phyloP scores from a whole-genome alignment of 148 eudicot genomes.

The Cornus suecica region DNA sequence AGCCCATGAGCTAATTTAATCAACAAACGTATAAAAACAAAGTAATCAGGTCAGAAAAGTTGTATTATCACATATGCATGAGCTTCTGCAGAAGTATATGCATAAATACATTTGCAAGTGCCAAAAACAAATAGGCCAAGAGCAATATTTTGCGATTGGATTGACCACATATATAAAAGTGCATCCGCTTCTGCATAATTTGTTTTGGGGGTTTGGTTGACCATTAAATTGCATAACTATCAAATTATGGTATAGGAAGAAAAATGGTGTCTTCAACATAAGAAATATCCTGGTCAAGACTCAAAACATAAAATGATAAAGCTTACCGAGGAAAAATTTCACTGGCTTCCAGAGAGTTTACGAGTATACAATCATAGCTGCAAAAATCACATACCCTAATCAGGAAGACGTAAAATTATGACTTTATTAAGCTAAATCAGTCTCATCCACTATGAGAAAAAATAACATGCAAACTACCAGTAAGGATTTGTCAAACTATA shows the following conservation, averaged over 20 bases:
- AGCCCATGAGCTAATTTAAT: background rate
- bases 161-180: no score
- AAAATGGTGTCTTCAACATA: background rate
- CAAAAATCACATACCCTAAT: constrained; percentile 20
- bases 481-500: background rate
- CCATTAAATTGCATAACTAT: background rate
- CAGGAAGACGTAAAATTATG: background rate
- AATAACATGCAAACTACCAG: background rate
- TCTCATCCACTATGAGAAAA: background rate
- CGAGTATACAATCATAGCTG: constrained; percentile 76
- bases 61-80: no score
- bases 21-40: background rate
- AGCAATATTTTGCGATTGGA: no score
- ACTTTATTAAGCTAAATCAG: constrained; percentile 2
- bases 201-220: background rate
- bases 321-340: constrained; percentile 50
- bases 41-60: background rate
- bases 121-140: background rate
- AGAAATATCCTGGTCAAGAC: background rate
- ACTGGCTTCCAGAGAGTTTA: constrained; percentile 62
- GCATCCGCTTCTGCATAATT: background rate
- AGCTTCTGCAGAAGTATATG: no score
- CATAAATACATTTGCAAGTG: no score
- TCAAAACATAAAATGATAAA: background rate
- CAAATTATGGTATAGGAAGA: background rate